Conservation (phyloP, 202 grass and related monocot species). For the Musa balbisiana region DNA sequence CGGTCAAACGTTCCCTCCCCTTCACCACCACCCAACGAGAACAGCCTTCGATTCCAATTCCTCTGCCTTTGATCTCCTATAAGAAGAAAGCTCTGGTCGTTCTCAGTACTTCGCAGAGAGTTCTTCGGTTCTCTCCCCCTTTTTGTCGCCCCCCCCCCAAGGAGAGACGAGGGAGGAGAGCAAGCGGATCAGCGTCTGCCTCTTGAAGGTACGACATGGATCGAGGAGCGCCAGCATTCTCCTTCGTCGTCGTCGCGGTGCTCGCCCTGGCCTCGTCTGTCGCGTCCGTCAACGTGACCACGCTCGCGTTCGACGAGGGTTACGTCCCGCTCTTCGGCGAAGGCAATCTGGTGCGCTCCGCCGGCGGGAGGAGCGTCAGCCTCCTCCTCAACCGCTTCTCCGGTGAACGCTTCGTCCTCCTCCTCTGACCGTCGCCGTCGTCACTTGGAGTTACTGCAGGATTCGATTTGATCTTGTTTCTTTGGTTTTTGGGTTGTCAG, state of each 20-base stretch:
- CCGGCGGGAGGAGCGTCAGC: neutral
- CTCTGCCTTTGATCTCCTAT: too few relatives aligned
- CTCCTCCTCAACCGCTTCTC: conserved; percentile 10
- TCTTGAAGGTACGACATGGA: neutral
- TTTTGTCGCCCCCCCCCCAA: neutral
- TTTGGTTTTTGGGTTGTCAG: conserved; percentile 13
- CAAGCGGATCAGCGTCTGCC: neutral
- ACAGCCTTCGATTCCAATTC: too few relatives aligned
- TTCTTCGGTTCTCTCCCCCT: neutral
- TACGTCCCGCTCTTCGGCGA: conserved; percentile 12
- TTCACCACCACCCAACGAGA: too few relatives aligned
- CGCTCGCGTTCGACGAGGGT: conserved; percentile 4
- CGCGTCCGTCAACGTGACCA: conserved; percentile 10
- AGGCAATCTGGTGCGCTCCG: neutral
- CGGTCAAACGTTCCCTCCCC: too few relatives aligned
- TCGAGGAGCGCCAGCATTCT: neutral
- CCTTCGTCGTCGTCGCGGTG: too few relatives aligned
- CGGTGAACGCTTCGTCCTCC: neutral
- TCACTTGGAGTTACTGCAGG: too few relatives aligned
- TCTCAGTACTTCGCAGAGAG: neutral
- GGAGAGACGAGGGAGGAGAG: neutral
- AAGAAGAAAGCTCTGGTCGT: too few relatives aligned
- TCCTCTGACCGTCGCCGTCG: neutral
- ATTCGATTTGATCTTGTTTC: neutral
- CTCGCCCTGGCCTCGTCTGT: neutral